Percentiles rank a stretch among this genome's conserved stretches.
These are phyloP conservation scores for Exophiala alcalophila DNA, from an alignment of 2,329 filamentous ascomycete species.

Conservation along the genomic window DNA sequence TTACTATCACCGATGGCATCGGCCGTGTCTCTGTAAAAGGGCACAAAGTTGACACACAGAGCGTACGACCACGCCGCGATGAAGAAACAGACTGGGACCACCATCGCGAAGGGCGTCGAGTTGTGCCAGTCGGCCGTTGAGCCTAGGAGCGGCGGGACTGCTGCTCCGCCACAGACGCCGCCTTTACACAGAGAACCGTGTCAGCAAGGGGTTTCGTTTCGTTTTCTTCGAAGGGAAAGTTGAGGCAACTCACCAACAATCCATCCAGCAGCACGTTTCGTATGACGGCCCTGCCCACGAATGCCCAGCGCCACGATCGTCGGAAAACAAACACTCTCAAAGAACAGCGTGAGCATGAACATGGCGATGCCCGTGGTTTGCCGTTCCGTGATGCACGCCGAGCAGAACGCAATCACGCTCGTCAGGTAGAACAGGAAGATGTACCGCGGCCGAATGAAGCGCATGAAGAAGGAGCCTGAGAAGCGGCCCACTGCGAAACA, in stretches of 20 bases:
- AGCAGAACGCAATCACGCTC: constrained; percentile 58
- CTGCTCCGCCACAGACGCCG: constrained; percentile 53
- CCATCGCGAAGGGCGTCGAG: constrained; percentile 61
- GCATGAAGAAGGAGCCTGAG: constrained; percentile 64
- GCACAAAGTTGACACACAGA: constrained; percentile 63
- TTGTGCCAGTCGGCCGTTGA: constrained; percentile 63
- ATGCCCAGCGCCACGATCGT: constrained; percentile 77
- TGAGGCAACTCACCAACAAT: constrained; percentile 70
- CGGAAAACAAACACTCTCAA: constrained; percentile 77
- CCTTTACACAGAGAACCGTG: constrained; percentile 40
- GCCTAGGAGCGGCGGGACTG: constrained; percentile 67
- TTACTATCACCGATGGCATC: constrained; percentile 53
- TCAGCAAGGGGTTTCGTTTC: neutral
- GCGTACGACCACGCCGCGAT: constrained; percentile 57
- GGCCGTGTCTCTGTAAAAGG: constrained; percentile 60
- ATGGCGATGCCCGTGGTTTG: constrained; percentile 46
- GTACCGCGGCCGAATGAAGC: constrained; percentile 63
- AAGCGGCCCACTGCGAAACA: constrained; percentile 72
- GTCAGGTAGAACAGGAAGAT: constrained; percentile 68
- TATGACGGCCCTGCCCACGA: constrained; percentile 70
- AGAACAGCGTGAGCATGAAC: constrained; percentile 58
- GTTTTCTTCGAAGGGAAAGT: too few relatives aligned
- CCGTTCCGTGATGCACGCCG: constrained; percentile 48
- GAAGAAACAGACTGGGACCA: constrained; percentile 62
- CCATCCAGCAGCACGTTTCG: constrained; percentile 70